These are phyloP conservation scores for Tremella mesenterica DNA, from an alignment of 768 basidiomycete species.

Conservation along the genomic window DNA sequence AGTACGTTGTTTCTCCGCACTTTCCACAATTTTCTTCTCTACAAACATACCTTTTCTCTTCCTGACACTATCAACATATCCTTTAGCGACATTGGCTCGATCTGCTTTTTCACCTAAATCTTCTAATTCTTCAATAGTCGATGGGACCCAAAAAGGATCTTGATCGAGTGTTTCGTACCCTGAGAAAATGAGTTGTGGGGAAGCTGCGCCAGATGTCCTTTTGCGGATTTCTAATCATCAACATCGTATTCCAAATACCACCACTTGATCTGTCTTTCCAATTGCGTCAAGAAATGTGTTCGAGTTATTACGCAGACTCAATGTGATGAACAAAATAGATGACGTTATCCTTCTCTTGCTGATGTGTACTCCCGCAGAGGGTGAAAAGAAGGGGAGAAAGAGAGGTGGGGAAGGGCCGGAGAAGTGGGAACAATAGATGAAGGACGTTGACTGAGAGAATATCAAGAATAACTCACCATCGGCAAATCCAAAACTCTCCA, in stretches of 20 bases:
- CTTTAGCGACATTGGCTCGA: constrained; percentile 81
- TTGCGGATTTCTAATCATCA: constrained; percentile 73
- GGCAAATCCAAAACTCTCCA: constrained; percentile 95
- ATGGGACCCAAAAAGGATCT: constrained; percentile 97
- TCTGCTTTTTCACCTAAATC: constrained; percentile 96
- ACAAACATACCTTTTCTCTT: constrained; percentile 93
- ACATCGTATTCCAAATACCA: background rate
- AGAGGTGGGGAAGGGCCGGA: too few species aligned
- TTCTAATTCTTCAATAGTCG: constrained; percentile 91
- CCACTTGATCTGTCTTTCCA: background rate
- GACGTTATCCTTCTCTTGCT: too few species aligned
- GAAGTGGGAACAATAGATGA: background rate
- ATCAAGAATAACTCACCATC: constrained; percentile 66
- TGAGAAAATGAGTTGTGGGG: constrained; percentile 91
- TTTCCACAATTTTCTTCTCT: constrained; percentile 86
- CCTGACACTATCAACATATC: constrained; percentile 82
- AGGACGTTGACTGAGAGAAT: too few species aligned
- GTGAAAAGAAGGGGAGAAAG: too few species aligned
- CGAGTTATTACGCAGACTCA: too few species aligned
- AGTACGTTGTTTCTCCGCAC: constrained; percentile 95
- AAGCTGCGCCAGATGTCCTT: constrained; percentile 90
- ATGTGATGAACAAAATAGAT: too few species aligned
- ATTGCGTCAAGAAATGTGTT: background rate
- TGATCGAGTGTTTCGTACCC: constrained; percentile 93
- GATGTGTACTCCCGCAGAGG: too few species aligned